A percentile compares a stretch with the other conserved stretches of the same genome.
Evolutionary conservation across 2,329 filamentous ascomycete species (phyloP).

Genomic region (Pseudocercospora vitis): DNA sequence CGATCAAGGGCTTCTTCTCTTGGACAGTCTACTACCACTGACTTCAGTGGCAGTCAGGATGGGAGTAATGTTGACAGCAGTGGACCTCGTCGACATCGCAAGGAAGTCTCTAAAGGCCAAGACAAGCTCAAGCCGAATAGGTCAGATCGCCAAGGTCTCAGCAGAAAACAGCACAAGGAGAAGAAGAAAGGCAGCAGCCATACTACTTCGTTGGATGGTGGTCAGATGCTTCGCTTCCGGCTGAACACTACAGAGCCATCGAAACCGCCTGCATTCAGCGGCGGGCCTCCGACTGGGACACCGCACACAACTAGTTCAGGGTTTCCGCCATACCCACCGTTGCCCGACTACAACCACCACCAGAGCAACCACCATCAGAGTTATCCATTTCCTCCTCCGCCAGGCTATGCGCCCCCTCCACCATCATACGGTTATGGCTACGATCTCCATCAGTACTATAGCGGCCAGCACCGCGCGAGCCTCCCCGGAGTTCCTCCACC

Average conservation of each 20-base stretch:
- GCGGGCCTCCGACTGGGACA: constrained; percentile 11
- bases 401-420: constrained; percentile 13
- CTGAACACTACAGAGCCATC: constrained; percentile 15
- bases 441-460: constrained; percentile 11
- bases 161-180: constrained; percentile 23
- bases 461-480: constrained; percentile 20
- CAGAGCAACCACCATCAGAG: no score
- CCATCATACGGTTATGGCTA: constrained; percentile 14
- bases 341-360: constrained; percentile 17
- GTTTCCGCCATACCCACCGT: constrained; percentile 13
- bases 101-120: background rate
- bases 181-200: constrained; percentile 10
- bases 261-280: constrained; percentile 13
- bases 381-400: constrained; percentile 9
- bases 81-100: constrained; percentile 3
- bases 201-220: constrained; percentile 7
- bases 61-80: constrained; percentile 15
- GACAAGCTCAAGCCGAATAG: constrained; percentile 18
- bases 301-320: constrained; percentile 11
- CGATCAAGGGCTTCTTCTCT: constrained; percentile 26
- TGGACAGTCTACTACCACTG: constrained; percentile 22
- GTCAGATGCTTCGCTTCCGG: constrained; percentile 19
- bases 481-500: constrained; percentile 16
- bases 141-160: constrained; percentile 21
- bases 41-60: constrained; percentile 24